A percentile compares a stretch with the other conserved stretches of the same genome.
phyloP scores from a whole-genome alignment of 768 basidiomycete species.

The Ramaria sp. region DNA sequence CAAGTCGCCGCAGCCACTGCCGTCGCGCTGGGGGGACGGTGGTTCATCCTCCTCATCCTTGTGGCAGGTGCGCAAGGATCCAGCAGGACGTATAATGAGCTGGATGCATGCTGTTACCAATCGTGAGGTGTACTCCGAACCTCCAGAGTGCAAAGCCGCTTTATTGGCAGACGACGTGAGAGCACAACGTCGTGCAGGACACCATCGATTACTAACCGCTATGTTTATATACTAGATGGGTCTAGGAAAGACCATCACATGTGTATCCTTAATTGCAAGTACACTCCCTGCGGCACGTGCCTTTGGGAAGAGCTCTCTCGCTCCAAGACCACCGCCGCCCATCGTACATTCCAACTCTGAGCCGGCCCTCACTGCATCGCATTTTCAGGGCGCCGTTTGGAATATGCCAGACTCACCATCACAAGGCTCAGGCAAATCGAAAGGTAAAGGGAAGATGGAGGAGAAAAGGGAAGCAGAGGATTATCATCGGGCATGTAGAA shows the following conservation, averaged over 20 bases:
- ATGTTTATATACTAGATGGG: conserved; percentile 64
- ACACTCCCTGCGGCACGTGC: conserved; percentile 60
- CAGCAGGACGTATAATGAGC: conserved; percentile 18
- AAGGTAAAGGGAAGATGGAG: conserved; percentile 56
- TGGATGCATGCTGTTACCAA: conserved; percentile 87
- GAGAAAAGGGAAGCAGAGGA: conserved; percentile 60
- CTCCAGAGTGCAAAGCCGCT: conserved; percentile 70
- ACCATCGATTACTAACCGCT: conserved; percentile 9
- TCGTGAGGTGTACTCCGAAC: conserved; percentile 57
- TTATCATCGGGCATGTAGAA: conserved; percentile 59
- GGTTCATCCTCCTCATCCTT: conserved; percentile 43
- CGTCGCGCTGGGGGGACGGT: conserved; percentile 2
- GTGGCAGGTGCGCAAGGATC: conserved; percentile 42
- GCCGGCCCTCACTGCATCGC: conserved; percentile 31
- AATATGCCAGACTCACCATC: conserved; percentile 57
- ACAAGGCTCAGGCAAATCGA: conserved; percentile 34
- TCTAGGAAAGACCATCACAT: conserved; percentile 93
- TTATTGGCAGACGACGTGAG: conserved; percentile 96
- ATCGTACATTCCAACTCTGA: conserved; percentile 21
- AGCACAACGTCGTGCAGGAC: conserved; percentile 14
- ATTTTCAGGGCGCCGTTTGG: conserved; percentile 76
- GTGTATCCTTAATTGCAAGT: conserved; percentile 85
- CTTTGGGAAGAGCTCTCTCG: conserved; percentile 52
- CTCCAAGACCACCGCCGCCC: conserved; percentile 23
- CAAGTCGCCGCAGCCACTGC: conserved; percentile 9